A percentile compares a stretch with the other conserved stretches of the same genome.
Conservation (phyloP, 306 rosid genomes). For the Echinosophora koreensis region DNA sequence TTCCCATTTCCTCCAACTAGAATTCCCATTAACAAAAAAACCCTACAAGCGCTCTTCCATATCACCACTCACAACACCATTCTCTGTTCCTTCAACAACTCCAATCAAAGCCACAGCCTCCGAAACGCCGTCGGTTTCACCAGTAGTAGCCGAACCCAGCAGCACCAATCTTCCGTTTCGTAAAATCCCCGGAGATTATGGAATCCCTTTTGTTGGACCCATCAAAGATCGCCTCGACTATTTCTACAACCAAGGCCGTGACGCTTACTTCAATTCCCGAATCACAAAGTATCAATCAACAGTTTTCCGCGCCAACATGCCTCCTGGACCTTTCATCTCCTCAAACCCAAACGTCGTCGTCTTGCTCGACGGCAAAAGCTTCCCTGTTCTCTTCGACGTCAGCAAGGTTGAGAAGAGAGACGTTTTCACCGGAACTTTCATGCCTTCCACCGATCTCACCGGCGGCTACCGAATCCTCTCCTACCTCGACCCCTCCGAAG, state of each 20-base stretch:
- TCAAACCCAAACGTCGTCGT: constrained; percentile 67
- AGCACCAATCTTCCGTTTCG: constrained; percentile 56
- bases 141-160: constrained; percentile 21
- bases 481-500: constrained; percentile 91
- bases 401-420: constrained; percentile 80
- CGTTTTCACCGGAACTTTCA: constrained; percentile 84
- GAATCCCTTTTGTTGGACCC: constrained; percentile 77
- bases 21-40: constrained; percentile 30
- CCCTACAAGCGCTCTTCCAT: not conserved
- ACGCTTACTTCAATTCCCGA: constrained; percentile 70
- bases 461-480: constrained; percentile 91
- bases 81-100: not conserved
- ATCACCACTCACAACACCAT: not conserved
- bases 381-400: constrained; percentile 80
- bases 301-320: constrained; percentile 85
- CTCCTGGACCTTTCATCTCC: constrained; percentile 83
- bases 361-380: constrained; percentile 83
- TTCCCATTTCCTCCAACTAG: constrained; percentile 54
- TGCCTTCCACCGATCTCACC: constrained; percentile 85
- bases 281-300: constrained; percentile 70
- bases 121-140: constrained; percentile 38
- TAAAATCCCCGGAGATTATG: constrained; percentile 77
- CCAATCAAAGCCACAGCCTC: constrained; percentile 57
- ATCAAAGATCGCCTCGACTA: constrained; percentile 73
- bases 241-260: constrained; percentile 82